phyloP scores from a whole-genome alignment of 176 grass and related monocot species.

The Triticum urartu region DNA sequence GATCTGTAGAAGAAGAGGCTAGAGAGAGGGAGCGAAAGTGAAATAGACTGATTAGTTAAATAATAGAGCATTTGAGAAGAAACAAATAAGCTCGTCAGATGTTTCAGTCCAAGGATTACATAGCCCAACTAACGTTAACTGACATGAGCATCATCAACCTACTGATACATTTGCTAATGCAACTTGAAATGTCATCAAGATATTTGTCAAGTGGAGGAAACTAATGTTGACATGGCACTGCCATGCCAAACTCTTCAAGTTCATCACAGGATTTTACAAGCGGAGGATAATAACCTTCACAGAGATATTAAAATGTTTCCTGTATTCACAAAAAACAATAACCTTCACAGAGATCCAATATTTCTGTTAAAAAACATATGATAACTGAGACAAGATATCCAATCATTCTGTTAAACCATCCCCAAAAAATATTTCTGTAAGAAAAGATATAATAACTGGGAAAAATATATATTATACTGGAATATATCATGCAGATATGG shows the following conservation, averaged over 20 bases:
- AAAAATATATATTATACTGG: background rate
- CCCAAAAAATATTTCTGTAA: background rate
- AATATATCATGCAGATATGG: background rate
- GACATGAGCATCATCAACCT: background rate
- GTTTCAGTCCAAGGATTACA: background rate
- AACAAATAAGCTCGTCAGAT: background rate
- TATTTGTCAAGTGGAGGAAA: background rate
- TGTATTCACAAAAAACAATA: background rate
- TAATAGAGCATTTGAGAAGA: background rate
- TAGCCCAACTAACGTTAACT: background rate
- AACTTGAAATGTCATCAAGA: background rate
- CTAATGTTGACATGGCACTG: background rate
- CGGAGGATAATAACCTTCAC: no score
- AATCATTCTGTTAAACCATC: no score
- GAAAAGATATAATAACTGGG: background rate
- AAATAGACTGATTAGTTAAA: background rate
- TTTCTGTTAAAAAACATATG: no score
- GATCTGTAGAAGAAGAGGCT: slow-evolving; percentile 83
- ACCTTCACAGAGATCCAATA: no score
- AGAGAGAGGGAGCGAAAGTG: background rate
- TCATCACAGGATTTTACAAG: background rate
- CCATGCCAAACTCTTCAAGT: background rate
- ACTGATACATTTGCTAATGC: background rate
- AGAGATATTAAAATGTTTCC: background rate
- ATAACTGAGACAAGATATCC: background rate